These are phyloP conservation scores for Triticum aestivum DNA, from an alignment of 176 grass and related monocot genomes.

Conservation along the genomic window DNA sequence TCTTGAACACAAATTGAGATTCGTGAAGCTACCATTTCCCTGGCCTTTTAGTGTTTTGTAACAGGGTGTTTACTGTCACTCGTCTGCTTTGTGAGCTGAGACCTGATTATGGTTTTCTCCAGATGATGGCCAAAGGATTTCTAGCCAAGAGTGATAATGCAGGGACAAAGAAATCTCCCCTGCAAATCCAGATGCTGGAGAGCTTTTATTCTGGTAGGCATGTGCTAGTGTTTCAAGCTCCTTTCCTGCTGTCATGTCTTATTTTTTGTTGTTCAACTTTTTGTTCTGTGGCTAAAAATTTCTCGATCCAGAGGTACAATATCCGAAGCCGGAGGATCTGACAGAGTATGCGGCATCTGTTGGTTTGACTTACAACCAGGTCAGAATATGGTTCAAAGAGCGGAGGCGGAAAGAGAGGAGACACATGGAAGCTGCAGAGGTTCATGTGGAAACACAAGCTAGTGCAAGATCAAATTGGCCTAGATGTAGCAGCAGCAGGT, in stretches of 20 bases:
- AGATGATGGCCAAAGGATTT: conserved; percentile 26
- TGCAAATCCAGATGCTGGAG: conserved; percentile 75
- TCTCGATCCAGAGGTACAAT: conserved; percentile 60
- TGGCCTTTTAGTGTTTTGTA: neutral
- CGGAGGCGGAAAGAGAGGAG: conserved; percentile 93
- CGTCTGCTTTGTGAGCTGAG: neutral
- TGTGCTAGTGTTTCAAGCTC: neutral
- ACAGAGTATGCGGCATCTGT: conserved; percentile 60
- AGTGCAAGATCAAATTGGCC: conserved; percentile 37
- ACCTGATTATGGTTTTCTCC: conserved; percentile 22
- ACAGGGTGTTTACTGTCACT: neutral
- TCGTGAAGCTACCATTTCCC: neutral
- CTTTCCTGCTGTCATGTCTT: conserved; percentile 16
- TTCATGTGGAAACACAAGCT: conserved; percentile 26
- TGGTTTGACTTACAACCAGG: conserved; percentile 74
- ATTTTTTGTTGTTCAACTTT: neutral
- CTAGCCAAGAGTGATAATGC: conserved; percentile 34
- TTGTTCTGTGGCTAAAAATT: neutral
- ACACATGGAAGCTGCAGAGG: conserved; percentile 36
- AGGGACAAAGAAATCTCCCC: conserved; percentile 64
- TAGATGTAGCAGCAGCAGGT: conserved; percentile 37
- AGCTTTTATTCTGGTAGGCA: conserved; percentile 68
- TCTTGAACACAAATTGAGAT: neutral
- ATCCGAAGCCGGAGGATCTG: conserved; percentile 69
- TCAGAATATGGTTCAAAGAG: conserved; percentile 91